phyloP scores from a whole-genome alignment of 768 basidiomycete species.

The Suillus paluster region DNA sequence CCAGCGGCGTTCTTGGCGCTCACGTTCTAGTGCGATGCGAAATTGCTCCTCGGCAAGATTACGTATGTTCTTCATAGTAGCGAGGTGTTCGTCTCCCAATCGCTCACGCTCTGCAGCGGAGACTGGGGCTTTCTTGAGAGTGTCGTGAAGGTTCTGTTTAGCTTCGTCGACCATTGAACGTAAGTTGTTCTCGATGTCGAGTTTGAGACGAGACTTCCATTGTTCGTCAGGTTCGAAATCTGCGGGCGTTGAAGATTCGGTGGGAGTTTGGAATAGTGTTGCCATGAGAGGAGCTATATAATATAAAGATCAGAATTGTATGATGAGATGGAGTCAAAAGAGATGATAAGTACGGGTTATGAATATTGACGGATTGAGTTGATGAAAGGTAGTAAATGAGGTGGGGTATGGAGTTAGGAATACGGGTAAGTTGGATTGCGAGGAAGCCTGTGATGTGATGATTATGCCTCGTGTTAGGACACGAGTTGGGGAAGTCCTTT shows the following conservation, averaged over 20 bases:
- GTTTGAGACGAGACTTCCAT: constrained; percentile 54
- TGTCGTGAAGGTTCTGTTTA: constrained; percentile 57
- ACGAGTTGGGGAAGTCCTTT: constrained; percentile 47
- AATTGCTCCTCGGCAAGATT: constrained; percentile 52
- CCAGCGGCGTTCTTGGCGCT: constrained; percentile 56
- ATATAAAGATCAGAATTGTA: neutral
- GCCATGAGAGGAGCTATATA: constrained; percentile 21
- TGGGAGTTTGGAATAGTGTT: constrained; percentile 23
- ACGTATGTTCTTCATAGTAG: constrained; percentile 49
- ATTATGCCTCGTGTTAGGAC: constrained; percentile 61
- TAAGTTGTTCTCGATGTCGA: constrained; percentile 54
- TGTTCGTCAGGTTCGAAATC: constrained; percentile 55
- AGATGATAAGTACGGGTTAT: too few relatives aligned
- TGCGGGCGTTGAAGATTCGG: constrained; percentile 15
- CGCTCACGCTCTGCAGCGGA: constrained; percentile 37
- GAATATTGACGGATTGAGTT: too few relatives aligned
- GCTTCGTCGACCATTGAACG: constrained; percentile 58
- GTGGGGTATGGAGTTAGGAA: constrained; percentile 14
- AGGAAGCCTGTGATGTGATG: constrained; percentile 41
- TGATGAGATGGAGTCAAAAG: too few relatives aligned
- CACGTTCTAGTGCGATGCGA: constrained; percentile 46
- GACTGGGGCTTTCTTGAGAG: constrained; percentile 50
- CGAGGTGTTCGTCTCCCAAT: constrained; percentile 43
- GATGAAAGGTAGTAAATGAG: constrained; percentile 16
- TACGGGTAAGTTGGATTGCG: constrained; percentile 18